Conservation (phyloP, 495 filamentous ascomycete genomes). For the Penicillium cataractarum region DNA sequence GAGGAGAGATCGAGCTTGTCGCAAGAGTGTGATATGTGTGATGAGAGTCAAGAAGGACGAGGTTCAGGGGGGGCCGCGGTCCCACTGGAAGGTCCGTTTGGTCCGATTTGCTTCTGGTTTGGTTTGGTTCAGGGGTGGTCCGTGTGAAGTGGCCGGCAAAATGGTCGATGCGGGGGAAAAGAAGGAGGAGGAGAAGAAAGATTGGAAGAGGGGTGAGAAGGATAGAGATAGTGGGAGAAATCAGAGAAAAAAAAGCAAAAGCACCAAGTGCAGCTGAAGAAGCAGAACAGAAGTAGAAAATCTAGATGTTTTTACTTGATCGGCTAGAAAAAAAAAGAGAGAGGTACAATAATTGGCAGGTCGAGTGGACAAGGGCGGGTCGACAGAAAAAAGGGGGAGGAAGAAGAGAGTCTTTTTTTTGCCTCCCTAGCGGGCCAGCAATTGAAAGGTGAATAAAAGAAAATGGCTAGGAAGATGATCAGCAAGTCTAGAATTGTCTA, state of each 20-base stretch:
- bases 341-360: too few relatives aligned
- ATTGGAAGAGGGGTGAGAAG: neutral
- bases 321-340: neutral
- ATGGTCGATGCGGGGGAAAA: constrained; percentile 1
- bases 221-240: neutral
- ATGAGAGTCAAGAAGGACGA: neutral
- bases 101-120: neutral
- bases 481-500: too few relatives aligned
- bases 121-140: constrained; percentile 21
- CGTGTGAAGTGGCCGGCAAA: constrained; percentile 21
- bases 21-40: neutral
- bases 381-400: too few relatives aligned
- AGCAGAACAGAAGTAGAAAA: neutral
- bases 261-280: neutral
- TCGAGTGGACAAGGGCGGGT: too few relatives aligned
- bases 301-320: too few relatives aligned
- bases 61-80: constrained; percentile 18
- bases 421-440: too few relatives aligned
- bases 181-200: neutral
- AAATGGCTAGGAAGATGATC: too few relatives aligned
- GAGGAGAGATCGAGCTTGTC: neutral
- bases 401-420: too few relatives aligned
- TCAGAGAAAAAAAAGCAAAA: neutral
- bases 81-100: neutral
- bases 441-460: too few relatives aligned